A percentile compares a stretch with the other conserved stretches of the same genome.
phyloP scores from a whole-genome alignment of 2,329 filamentous ascomycete genomes.

The Periconia macrospinosa region DNA sequence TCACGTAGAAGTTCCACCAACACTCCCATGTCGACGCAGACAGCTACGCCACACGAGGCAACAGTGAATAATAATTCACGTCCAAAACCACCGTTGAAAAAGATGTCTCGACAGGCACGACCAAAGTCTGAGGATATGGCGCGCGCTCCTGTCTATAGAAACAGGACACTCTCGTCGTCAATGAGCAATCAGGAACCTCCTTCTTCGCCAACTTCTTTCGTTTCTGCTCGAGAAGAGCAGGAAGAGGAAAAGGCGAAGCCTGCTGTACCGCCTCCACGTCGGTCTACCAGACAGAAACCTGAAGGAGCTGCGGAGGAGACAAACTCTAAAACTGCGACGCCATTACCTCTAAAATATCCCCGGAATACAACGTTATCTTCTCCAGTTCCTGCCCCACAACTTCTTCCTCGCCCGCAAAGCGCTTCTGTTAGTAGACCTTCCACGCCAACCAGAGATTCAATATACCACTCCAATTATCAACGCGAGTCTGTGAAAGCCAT shows the following conservation, averaged over 20 bases:
- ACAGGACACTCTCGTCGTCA: constrained; percentile 26
- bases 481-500: constrained; percentile 40
- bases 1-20: constrained; percentile 26
- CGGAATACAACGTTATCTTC: constrained; percentile 30
- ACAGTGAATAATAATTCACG: constrained; percentile 20
- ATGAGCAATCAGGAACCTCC: constrained; percentile 27
- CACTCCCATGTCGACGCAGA: constrained; percentile 27
- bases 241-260: constrained; percentile 35
- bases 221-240: constrained; percentile 39
- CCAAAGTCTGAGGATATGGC: constrained; percentile 27
- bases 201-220: constrained; percentile 37
- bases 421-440: constrained; percentile 23
- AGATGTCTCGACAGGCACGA: constrained; percentile 18
- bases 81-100: constrained; percentile 22
- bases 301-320: constrained; percentile 4
- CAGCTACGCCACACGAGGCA: constrained; percentile 23
- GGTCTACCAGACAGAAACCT: constrained; percentile 19
- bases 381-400: constrained; percentile 25
- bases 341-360: constrained; percentile 31
- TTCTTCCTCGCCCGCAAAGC: constrained; percentile 20
- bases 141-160: constrained; percentile 15
- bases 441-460: constrained; percentile 20
- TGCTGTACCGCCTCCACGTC: constrained; percentile 38
- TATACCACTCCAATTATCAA: constrained; percentile 45
- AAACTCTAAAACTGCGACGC: constrained; percentile 15